phyloP scores from a whole-genome alignment of 163 green algal genomes.

The Trebouxiophyceae sp. region DNA sequence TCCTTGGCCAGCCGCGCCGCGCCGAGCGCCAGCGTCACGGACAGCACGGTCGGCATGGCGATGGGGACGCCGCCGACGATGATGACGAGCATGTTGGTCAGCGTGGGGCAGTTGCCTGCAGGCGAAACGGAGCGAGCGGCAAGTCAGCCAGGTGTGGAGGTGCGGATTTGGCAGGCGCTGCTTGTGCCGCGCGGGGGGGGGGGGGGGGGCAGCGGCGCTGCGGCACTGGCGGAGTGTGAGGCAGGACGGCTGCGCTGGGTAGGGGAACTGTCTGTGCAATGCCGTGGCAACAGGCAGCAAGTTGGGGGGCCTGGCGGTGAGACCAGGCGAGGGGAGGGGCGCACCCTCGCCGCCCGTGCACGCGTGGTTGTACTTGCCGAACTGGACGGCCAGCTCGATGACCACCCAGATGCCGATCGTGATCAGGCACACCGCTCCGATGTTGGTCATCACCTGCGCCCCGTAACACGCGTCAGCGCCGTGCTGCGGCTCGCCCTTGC shows the following conservation, averaged over 20 bases:
- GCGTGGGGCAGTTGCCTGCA: conserved; percentile 64
- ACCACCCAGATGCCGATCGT: conserved; percentile 70
- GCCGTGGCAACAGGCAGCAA: too few species aligned
- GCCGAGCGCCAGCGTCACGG: conserved; percentile 75
- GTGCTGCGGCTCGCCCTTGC: too few species aligned
- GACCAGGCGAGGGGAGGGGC: background rate
- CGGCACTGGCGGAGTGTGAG: too few species aligned
- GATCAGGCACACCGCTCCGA: conserved; percentile 57
- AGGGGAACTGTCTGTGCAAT: too few species aligned
- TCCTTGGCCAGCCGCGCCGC: conserved; percentile 72
- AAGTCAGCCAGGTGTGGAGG: too few species aligned
- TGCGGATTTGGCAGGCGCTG: too few species aligned
- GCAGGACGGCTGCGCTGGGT: too few species aligned
- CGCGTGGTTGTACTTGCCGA: conserved; percentile 58
- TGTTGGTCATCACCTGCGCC: conserved; percentile 46
- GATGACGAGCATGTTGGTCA: conserved; percentile 86
- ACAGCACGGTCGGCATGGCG: conserved; percentile 84
- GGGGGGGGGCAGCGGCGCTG: too few species aligned
- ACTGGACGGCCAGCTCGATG: conserved; percentile 73
- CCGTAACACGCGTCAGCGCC: too few species aligned
- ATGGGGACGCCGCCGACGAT: conserved; percentile 89
- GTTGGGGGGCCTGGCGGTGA: too few species aligned
- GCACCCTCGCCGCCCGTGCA: conserved; percentile 60
- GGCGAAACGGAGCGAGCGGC: too few species aligned
- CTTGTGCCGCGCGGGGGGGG: too few species aligned